Evolutionary conservation across 306 rosid genomes (phyloP).

Genomic region (Astragalus glycyphyllos): DNA sequence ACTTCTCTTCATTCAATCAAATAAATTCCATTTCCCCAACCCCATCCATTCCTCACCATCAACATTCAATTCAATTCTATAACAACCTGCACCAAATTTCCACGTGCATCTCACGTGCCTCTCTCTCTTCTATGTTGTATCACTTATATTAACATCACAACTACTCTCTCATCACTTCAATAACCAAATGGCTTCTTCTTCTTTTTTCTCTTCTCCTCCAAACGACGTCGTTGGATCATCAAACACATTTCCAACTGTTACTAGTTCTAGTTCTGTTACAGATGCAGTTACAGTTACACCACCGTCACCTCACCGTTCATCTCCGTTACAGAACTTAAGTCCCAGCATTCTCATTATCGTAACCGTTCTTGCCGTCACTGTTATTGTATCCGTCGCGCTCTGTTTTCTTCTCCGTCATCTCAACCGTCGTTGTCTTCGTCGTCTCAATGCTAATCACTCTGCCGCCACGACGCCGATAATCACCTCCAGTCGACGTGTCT

Average conservation of each 20-base stretch:
- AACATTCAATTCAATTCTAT: conserved; percentile 37
- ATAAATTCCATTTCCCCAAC: conserved; percentile 31
- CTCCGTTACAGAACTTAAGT: conserved; percentile 47
- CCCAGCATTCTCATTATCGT: conserved; percentile 67
- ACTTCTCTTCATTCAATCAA: conserved; percentile 33
- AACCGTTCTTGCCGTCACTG: conserved; percentile 57
- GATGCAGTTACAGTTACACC: conserved; percentile 12
- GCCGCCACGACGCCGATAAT: no score
- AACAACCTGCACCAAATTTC: conserved; percentile 1
- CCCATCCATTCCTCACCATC: conserved; percentile 28
- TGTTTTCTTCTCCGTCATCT: no score
- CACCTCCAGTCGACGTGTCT: no score
- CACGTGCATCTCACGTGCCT: conserved; percentile 46
- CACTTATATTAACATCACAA: background rate
- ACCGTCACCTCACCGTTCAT: conserved; percentile 31
- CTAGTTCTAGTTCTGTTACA: background rate
- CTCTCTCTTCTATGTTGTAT: no score
- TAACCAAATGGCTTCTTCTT: conserved; percentile 50
- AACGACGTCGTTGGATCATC: conserved; percentile 47
- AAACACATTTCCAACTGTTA: conserved; percentile 22
- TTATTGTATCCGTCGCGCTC: conserved; percentile 50
- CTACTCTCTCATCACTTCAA: no score
- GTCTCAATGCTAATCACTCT: background rate
- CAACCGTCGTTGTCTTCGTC: conserved; percentile 64
- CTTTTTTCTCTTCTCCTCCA: conserved; percentile 33